Percentiles rank a stretch among this genome's conserved stretches.
Conservation (phyloP, 768 basidiomycete genomes). For the Neoboletus brunneissimus region DNA sequence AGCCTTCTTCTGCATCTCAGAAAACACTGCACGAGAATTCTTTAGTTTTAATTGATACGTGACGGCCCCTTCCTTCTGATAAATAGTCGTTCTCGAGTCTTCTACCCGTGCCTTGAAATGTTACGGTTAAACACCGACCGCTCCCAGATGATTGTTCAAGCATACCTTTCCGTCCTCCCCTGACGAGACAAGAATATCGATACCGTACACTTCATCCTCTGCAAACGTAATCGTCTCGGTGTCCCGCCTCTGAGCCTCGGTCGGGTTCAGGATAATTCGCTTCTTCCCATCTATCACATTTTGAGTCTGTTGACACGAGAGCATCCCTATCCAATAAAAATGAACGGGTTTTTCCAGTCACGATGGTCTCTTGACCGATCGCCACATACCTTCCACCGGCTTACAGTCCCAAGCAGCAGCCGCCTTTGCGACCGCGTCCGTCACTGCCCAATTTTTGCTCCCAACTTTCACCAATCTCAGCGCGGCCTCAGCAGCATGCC, state of each 20-base stretch:
- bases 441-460: slow-evolving; percentile 93
- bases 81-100: slow-evolving; percentile 89
- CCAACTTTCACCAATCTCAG: slow-evolving; percentile 90
- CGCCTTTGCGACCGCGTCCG: slow-evolving; percentile 76
- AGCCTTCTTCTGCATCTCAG: slow-evolving; percentile 97
- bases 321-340: slow-evolving; percentile 61
- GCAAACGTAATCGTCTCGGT: slow-evolving; percentile 83
- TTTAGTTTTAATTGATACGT: slow-evolving; percentile 98
- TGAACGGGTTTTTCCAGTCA: not conserved
- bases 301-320: slow-evolving; percentile 92
- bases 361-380: not conserved
- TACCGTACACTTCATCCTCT: slow-evolving; percentile 93
- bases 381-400: slow-evolving; percentile 83
- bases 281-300: slow-evolving; percentile 97
- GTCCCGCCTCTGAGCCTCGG: slow-evolving; percentile 78
- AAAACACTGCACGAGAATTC: slow-evolving; percentile 93
- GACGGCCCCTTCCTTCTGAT: slow-evolving; percentile 80
- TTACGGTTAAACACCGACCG: not conserved
- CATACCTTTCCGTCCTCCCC: slow-evolving; percentile 87
- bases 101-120: slow-evolving; percentile 75
- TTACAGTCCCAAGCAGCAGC: slow-evolving; percentile 78
- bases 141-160: not conserved
- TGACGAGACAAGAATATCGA: slow-evolving; percentile 87
- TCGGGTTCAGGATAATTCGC: slow-evolving; percentile 88
- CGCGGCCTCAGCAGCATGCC: slow-evolving; percentile 87